phyloP scores from a whole-genome alignment of 2,329 filamentous ascomycete genomes.

The Talaromyces sp. region DNA sequence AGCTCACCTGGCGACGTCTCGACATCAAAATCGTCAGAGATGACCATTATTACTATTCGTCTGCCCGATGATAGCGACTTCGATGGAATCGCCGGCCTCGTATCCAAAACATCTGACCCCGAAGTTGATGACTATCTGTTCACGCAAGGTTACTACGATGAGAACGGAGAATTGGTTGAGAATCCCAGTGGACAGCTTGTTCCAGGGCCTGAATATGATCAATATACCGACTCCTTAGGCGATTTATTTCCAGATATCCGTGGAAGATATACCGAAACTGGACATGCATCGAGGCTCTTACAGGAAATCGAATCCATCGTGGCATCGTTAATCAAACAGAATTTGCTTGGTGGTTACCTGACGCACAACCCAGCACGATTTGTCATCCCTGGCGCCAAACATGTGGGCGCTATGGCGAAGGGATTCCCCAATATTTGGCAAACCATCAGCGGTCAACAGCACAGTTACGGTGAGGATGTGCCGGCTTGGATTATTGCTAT shows the following conservation, averaged over 20 bases:
- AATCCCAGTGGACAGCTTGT: constrained; percentile 24
- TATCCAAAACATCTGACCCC: constrained; percentile 10
- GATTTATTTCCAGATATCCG: constrained; percentile 52
- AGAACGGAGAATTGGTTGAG: constrained; percentile 24
- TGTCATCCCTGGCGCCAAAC: constrained; percentile 67
- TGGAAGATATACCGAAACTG: constrained; percentile 31
- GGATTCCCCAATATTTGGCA: constrained; percentile 69
- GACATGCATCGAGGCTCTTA: constrained; percentile 43
- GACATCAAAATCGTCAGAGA: constrained; percentile 7
- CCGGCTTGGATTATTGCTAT: constrained; percentile 65
- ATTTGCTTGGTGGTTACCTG: constrained; percentile 76
- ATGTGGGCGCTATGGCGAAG: constrained; percentile 37
- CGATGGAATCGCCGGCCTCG: constrained; percentile 18
- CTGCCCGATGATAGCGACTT: constrained; percentile 32
- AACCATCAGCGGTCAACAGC: constrained; percentile 58
- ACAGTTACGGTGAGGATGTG: constrained; percentile 55
- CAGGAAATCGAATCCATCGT: constrained; percentile 70
- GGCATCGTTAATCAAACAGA: constrained; percentile 71
- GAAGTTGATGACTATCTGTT: constrained; percentile 34
- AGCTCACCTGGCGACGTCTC: not conserved
- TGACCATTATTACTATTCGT: constrained; percentile 24
- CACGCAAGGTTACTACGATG: constrained; percentile 32
- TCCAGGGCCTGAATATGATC: constrained; percentile 24
- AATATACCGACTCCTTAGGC: constrained; percentile 34
- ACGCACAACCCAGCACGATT: constrained; percentile 72